Evolutionary conservation across 116 monocot species (phyloP).

Genomic region (Iris pallida): DNA sequence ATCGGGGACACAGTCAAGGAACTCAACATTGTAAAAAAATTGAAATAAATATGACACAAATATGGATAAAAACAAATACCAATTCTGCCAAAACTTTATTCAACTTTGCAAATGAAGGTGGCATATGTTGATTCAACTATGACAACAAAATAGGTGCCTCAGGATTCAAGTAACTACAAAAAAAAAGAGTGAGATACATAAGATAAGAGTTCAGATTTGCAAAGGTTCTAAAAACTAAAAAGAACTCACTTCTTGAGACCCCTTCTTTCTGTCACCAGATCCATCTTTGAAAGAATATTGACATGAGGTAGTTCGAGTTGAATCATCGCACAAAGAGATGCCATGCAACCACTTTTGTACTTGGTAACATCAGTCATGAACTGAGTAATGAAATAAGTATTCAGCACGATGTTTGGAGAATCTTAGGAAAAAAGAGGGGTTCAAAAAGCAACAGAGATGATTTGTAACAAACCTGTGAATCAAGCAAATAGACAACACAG

Average conservation of each 20-base stretch:
- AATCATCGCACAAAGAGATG: constrained; percentile 95
- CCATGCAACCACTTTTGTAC: constrained; percentile 95
- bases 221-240: neutral
- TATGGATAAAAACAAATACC: constrained; percentile 53
- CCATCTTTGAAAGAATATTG: no score
- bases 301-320: no score
- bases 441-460: neutral
- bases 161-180: constrained; percentile 72
- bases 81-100: constrained; percentile 82
- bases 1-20: no score
- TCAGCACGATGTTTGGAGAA: neutral
- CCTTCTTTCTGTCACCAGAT: no score
- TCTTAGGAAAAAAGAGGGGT: constrained; percentile 3
- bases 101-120: constrained; percentile 73
- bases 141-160: constrained; percentile 66
- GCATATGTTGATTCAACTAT: constrained; percentile 80
- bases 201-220: neutral
- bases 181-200: neutral
- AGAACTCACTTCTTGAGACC: no score
- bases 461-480: constrained; percentile 78
- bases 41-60: no score
- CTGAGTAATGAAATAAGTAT: constrained; percentile 26
- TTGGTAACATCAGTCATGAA: constrained; percentile 93
- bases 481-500: constrained; percentile 90
- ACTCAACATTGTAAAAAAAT: no score